phyloP scores from a whole-genome alignment of 2,329 filamentous ascomycete genomes.

The Leptographium flavum region DNA sequence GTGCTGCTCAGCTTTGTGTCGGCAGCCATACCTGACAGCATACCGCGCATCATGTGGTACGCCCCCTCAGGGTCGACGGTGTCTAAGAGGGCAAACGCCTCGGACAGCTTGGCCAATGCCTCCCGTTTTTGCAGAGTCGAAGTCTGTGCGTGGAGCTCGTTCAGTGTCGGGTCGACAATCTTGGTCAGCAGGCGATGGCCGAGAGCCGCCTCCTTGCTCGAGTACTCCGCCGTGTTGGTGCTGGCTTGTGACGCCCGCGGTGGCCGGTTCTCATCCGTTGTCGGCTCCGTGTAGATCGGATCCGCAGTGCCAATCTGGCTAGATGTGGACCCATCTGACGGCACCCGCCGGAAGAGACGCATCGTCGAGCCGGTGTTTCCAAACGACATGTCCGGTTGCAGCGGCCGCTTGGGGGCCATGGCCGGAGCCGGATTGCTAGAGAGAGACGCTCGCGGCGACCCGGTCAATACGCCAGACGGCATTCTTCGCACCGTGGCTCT shows the following conservation, averaged over 20 bases:
- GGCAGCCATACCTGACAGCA: conserved; percentile 58
- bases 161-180: conserved; percentile 67
- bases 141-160: conserved; percentile 76
- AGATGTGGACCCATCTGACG: conserved; percentile 48
- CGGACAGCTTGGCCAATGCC: conserved; percentile 66
- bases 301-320: conserved; percentile 18
- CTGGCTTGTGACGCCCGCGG: conserved; percentile 13
- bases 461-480: conserved; percentile 21
- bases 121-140: conserved; percentile 56
- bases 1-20: conserved; percentile 50
- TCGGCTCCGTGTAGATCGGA: neutral
- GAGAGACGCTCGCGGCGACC: conserved; percentile 13
- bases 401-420: conserved; percentile 52
- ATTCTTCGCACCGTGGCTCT: conserved; percentile 41
- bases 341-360: conserved; percentile 75
- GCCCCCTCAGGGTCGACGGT: conserved; percentile 81
- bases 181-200: conserved; percentile 72
- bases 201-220: conserved; percentile 68
- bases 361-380: conserved; percentile 88
- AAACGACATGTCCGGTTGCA: conserved; percentile 83
- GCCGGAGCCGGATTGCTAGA: conserved; percentile 12
- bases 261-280: conserved; percentile 49
- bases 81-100: conserved; percentile 76
- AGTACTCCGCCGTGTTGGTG: conserved; percentile 32
- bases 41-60: conserved; percentile 66